Conservation (phyloP, 352 stramenopile genomes). For the Phytophthora syringae region DNA sequence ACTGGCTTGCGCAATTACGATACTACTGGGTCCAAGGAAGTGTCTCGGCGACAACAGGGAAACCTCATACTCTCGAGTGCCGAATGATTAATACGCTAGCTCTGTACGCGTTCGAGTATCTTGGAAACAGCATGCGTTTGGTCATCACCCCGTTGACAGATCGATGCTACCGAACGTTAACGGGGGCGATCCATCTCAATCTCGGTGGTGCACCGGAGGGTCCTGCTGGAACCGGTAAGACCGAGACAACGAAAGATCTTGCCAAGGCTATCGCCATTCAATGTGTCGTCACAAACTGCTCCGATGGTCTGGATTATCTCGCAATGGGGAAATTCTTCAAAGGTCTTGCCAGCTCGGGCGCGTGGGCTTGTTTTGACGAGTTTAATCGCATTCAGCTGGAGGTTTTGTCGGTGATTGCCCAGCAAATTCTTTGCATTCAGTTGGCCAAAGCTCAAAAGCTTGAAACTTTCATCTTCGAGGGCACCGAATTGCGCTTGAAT, state of each 20-base stretch:
- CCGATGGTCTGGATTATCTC: conserved; percentile 89
- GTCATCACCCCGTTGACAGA: conserved; percentile 95
- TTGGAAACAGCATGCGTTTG: conserved; percentile 91
- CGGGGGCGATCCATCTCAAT: conserved; percentile 91
- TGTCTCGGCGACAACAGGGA: conserved; percentile 86
- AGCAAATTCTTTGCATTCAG: conserved; percentile 93
- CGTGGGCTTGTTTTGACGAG: conserved; percentile 94
- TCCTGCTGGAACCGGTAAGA: conserved; percentile 92
- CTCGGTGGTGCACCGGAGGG: conserved; percentile 91
- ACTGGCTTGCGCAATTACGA: conserved; percentile 93
- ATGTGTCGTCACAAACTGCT: conserved; percentile 95
- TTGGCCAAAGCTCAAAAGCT: conserved; percentile 83
- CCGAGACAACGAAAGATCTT: conserved; percentile 93
- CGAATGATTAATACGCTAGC: conserved; percentile 94
- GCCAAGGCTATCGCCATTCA: conserved; percentile 93
- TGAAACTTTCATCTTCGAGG: conserved; percentile 92
- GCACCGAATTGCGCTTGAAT: conserved; percentile 89
- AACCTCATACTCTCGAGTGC: conserved; percentile 87
- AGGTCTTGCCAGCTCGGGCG: conserved; percentile 87
- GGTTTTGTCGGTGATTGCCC: conserved; percentile 92
- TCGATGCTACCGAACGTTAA: conserved; percentile 92
- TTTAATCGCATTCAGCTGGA: conserved; percentile 95
- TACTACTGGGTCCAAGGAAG: conserved; percentile 92
- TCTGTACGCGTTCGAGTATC: conserved; percentile 93
- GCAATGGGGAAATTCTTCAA: conserved; percentile 96